Evolutionary conservation across 306 rosid genomes (phyloP).

Genomic region (Rubus idaeus): DNA sequence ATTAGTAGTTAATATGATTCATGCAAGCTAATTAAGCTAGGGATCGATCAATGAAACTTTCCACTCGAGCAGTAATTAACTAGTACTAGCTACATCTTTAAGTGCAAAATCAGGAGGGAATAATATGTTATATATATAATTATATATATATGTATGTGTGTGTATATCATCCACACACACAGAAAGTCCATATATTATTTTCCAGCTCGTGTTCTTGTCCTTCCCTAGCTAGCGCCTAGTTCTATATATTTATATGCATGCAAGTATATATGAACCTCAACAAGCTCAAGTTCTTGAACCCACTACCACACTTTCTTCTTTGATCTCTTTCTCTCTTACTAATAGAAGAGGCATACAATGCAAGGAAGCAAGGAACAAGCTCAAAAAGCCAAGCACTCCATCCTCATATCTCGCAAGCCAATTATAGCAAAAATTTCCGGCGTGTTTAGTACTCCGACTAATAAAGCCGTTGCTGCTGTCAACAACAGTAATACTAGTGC

Average conservation of each 20-base stretch:
- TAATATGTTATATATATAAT: neutral
- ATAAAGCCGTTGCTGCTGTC: neutral
- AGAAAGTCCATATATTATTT: neutral
- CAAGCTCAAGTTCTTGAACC: neutral
- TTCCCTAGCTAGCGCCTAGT: neutral
- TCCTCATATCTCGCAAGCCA: neutral
- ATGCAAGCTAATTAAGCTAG: neutral
- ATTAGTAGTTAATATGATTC: neutral
- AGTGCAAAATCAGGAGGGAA: slow-evolving; percentile 3
- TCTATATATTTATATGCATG: neutral
- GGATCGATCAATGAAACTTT: neutral
- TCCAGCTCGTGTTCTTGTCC: neutral
- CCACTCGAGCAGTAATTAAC: neutral
- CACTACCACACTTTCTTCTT: neutral
- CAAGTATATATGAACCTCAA: neutral
- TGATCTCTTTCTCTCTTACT: neutral
- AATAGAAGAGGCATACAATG: neutral
- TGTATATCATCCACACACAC: neutral
- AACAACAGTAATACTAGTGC: neutral
- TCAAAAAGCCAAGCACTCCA: neutral
- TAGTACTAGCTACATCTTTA: neutral
- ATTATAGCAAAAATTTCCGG: neutral
- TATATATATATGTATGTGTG: neutral
- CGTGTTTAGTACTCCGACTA: neutral
- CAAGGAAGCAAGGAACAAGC: slow-evolving; percentile 12